These are phyloP conservation scores for Kwoniella mangroviensis DNA, from an alignment of 768 basidiomycete species.

Conservation along the genomic window DNA sequence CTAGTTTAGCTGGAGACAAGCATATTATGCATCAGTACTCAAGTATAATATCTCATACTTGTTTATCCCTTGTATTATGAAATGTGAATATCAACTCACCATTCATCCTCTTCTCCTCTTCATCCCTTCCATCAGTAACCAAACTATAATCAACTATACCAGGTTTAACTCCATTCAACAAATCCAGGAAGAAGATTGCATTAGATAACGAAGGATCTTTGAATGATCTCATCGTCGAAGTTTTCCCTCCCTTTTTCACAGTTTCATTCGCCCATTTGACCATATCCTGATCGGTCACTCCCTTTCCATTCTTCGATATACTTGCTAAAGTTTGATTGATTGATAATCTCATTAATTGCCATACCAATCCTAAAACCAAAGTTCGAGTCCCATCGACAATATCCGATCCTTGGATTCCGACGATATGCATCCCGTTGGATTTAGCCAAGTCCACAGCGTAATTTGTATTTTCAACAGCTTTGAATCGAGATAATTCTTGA, in stretches of 20 bases:
- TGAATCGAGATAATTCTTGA: slow-evolving; percentile 87
- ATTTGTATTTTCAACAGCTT: slow-evolving; percentile 97
- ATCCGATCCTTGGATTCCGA: slow-evolving; percentile 96
- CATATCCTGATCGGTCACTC: slow-evolving; percentile 89
- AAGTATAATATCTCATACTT: too few relatives aligned
- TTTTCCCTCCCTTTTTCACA: slow-evolving; percentile 66
- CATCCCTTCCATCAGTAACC: slow-evolving; percentile 65
- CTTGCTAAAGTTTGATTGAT: slow-evolving; percentile 86
- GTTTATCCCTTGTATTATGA: too few relatives aligned
- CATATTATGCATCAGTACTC: too few relatives aligned
- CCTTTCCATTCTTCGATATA: slow-evolving; percentile 71
- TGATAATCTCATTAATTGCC: slow-evolving; percentile 93
- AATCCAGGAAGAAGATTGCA: slow-evolving; percentile 88
- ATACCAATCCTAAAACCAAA: slow-evolving; percentile 91
- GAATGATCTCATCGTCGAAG: slow-evolving; percentile 75
- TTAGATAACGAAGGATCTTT: slow-evolving; percentile 89
- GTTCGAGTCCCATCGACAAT: slow-evolving; percentile 94
- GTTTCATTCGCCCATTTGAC: slow-evolving; percentile 94
- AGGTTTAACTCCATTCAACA: slow-evolving; percentile 86
- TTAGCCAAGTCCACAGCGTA: slow-evolving; percentile 91
- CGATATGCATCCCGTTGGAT: slow-evolving; percentile 90
- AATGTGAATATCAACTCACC: slow-evolving; percentile 63
- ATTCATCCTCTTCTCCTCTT: slow-evolving; percentile 90
- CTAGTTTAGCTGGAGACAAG: slow-evolving; percentile 75
- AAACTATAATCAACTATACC: slow-evolving; percentile 92